Evolutionary conservation across 768 basidiomycete genomes (phyloP).

Genomic region (Coprinopsis marcescibilis): DNA sequence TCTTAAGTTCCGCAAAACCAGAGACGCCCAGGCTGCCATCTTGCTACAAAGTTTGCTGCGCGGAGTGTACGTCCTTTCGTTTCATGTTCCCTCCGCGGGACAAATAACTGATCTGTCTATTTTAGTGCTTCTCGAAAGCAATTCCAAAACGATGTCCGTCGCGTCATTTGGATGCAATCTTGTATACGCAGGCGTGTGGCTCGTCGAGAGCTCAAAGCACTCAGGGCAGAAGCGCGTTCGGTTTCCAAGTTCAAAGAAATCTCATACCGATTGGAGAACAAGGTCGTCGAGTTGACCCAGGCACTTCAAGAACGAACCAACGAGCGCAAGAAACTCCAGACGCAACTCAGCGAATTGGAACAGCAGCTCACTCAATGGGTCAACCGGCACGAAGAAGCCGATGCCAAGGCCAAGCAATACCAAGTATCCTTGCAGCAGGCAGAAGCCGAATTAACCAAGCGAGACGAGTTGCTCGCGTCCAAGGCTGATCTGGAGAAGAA

Average conservation of each 20-base stretch:
- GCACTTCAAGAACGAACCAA: conserved; percentile 81
- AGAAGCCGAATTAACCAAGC: conserved; percentile 64
- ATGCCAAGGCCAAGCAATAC: conserved; percentile 65
- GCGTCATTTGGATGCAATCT: conserved; percentile 84
- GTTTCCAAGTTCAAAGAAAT: conserved; percentile 99
- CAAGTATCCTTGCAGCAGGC: conserved; percentile 63
- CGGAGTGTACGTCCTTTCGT: conserved; percentile 63
- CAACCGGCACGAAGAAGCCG: conserved; percentile 82
- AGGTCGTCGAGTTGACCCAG: conserved; percentile 98
- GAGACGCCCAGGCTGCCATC: conserved; percentile 56
- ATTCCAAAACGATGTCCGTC: conserved; percentile 56
- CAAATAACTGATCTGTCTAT: conserved; percentile 12
- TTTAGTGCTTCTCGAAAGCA: conserved; percentile 49
- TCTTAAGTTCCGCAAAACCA: conserved; percentile 47
- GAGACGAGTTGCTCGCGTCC: conserved; percentile 65
- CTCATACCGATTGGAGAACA: conserved; percentile 96
- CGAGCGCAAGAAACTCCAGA: conserved; percentile 84
- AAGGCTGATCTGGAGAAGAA: conserved; percentile 79
- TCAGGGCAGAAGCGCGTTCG: conserved; percentile 90
- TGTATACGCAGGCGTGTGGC: conserved; percentile 88
- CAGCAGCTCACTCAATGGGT: conserved; percentile 83
- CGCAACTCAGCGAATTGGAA: conserved; percentile 73
- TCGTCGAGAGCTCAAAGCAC: conserved; percentile 73
- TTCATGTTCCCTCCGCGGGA: neutral
- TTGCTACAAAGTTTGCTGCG: conserved; percentile 79